Evolutionary conservation across 768 basidiomycete species (phyloP), one percentile per base, ranked within the genome.

Genomic region (Mycena albidolilacea): DNA sequence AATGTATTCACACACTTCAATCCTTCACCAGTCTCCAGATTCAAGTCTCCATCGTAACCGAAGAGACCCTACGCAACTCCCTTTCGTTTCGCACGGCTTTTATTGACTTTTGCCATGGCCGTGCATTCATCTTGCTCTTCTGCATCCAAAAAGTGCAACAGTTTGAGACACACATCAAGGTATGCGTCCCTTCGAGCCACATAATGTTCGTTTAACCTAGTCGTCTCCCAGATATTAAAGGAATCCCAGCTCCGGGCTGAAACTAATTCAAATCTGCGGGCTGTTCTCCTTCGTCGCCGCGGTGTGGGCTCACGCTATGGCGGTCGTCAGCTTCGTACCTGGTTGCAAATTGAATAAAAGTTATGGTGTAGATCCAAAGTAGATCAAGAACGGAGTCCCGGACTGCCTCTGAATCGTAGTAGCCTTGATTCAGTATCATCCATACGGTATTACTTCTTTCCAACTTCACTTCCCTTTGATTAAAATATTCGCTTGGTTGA

Each of bases 11-110:
- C 14, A 1, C 37, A 17, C 14, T 30, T 30, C 30, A 30, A 30
- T 30, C 7, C 7, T 19, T 14, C 6, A 5, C 30, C 35, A 52
- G 50, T n/a, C n/a, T 52, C n/a, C 19, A 21, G 21, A 7, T 9
- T n/a, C 9, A 21, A 21, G 50, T 52, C 5, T 21, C 19, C 21
- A 8, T 1, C 50, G 7, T 21, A 7, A 12, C 38, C 11, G 21
- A 52, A 39, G 50, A 50, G 30, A 54, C 37, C 19, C n/a, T 52
- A n/a, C 64, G 64, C 38, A 39, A 54, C 38, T 64, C 50, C 8
- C 37, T 50, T n/a, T 54, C 64, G 44, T 39, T 5, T 19, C 38
- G 37, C 12, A 7, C n/a, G 5, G 64, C 64, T 6, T 7, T 64
- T 12, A 4, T 5, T 11, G 64, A 52, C 14, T 64, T 64, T 37